Evolutionary conservation across 441 rosid genomes (phyloP).

Genomic region (Croton setiger): DNA sequence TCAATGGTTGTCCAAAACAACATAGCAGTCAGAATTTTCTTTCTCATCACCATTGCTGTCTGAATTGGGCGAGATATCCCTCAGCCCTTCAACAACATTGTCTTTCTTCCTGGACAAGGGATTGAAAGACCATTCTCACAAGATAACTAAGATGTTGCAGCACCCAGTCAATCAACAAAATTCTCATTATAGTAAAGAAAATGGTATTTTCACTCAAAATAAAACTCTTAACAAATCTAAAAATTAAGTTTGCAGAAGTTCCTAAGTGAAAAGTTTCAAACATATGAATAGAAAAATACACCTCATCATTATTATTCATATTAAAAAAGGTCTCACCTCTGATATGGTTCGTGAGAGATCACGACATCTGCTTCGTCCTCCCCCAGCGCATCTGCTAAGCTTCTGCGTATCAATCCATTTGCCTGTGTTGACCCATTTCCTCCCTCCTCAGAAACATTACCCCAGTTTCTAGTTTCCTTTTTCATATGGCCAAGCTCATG

Average conservation of each 20-base stretch:
- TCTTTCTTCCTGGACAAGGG: constrained; percentile 29
- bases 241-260: constrained; percentile 3
- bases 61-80: constrained; percentile 21
- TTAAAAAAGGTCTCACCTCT: constrained; percentile 20
- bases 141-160: background rate
- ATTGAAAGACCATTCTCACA: background rate
- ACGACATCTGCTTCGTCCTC: constrained; percentile 98
- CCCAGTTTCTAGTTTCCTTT: constrained; percentile 49
- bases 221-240: background rate
- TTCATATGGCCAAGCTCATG: constrained; percentile 74
- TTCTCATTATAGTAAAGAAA: constrained; percentile 1
- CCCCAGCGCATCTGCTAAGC: constrained; percentile 96
- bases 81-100: constrained; percentile 23
- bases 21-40: constrained; percentile 27
- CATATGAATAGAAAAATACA: constrained; percentile 15
- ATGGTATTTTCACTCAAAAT: constrained; percentile 11
- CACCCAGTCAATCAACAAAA: constrained; percentile 3
- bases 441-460: constrained; percentile 38
- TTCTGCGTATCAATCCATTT: constrained; percentile 62
- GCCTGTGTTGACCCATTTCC: constrained; percentile 40
- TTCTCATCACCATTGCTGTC: constrained; percentile 21
- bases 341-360: constrained; percentile 55
- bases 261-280: constrained; percentile 11
- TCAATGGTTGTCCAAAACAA: background rate
- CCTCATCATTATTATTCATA: background rate